Evolutionary conservation across 1,284 basidiomycete species (phyloP).

Genomic region (Marasmius tenuissimus): DNA sequence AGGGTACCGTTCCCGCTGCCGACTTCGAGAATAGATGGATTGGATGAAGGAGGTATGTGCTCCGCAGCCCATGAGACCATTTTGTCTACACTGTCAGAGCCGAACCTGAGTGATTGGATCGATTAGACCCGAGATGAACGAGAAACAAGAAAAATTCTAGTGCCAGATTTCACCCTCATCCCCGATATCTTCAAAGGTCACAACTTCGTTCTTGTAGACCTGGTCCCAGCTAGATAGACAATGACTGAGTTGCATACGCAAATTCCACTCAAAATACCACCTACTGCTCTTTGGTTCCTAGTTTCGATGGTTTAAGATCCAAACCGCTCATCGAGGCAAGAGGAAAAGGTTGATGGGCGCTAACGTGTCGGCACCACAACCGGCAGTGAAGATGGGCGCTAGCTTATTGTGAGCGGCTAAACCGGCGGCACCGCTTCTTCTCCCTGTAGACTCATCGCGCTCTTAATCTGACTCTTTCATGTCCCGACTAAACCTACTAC

Average conservation of each 20-base stretch:
- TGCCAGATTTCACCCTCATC: slow-evolving; percentile 89
- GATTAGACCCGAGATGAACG: background rate
- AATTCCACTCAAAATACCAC: slow-evolving; percentile 13
- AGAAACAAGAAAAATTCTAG: slow-evolving; percentile 27
- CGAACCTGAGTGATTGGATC: slow-evolving; percentile 64
- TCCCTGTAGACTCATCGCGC: no score
- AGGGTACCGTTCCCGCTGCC: slow-evolving; percentile 88
- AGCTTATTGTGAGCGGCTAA: no score
- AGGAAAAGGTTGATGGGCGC: background rate
- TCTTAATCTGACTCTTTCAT: background rate
- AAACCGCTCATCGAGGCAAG: background rate
- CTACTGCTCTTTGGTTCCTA: slow-evolving; percentile 71
- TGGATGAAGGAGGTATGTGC: slow-evolving; percentile 45
- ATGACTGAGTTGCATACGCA: background rate
- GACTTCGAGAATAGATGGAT: slow-evolving; percentile 65
- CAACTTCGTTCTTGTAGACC: slow-evolving; percentile 70
- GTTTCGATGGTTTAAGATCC: slow-evolving; percentile 49
- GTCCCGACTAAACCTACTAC: background rate
- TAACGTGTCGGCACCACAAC: no score
- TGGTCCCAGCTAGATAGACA: slow-evolving; percentile 60
- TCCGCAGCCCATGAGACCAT: slow-evolving; percentile 73
- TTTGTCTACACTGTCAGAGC: slow-evolving; percentile 76
- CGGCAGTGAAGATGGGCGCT: no score
- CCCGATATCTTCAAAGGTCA: slow-evolving; percentile 77
- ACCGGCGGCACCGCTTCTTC: no score